Evolutionary conservation across 163 green algal genomes (phyloP).

Genomic region (Coccomyxa subellipsoidea): DNA sequence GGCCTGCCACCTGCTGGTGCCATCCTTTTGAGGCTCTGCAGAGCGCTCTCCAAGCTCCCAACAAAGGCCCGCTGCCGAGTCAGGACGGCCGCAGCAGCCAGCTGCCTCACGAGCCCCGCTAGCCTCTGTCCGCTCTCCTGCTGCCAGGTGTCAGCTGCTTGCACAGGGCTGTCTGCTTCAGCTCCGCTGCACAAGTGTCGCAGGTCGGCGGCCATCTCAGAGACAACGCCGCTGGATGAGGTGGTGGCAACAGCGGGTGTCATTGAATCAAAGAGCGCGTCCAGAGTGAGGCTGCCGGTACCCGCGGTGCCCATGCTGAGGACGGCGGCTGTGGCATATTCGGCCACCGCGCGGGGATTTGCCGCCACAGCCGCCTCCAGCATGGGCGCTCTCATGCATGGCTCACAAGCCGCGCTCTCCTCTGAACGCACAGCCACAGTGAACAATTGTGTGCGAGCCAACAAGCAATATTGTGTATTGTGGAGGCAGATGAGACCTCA

Average conservation of each 20-base stretch:
- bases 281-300: not conserved
- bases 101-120: not conserved
- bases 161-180: not conserved
- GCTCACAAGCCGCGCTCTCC: not conserved
- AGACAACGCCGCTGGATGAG: not conserved
- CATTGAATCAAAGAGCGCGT: not conserved
- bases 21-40: not conserved
- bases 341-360: not conserved
- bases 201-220: not conserved
- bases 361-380: not conserved
- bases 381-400: not conserved
- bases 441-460: too few relatives aligned
- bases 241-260: not conserved
- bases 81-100: not conserved
- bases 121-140: not conserved
- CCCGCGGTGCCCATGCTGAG: not conserved
- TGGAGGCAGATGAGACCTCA: too few relatives aligned
- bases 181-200: not conserved
- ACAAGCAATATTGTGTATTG: too few relatives aligned
- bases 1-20: not conserved
- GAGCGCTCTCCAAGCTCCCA: not conserved
- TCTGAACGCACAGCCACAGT: too few relatives aligned
- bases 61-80: not conserved
- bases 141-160: not conserved
- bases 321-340: not conserved